Evolutionary conservation across 192 early-diverging fungal genomes (phyloP).

Genomic region (Powellomyces hirtus): DNA sequence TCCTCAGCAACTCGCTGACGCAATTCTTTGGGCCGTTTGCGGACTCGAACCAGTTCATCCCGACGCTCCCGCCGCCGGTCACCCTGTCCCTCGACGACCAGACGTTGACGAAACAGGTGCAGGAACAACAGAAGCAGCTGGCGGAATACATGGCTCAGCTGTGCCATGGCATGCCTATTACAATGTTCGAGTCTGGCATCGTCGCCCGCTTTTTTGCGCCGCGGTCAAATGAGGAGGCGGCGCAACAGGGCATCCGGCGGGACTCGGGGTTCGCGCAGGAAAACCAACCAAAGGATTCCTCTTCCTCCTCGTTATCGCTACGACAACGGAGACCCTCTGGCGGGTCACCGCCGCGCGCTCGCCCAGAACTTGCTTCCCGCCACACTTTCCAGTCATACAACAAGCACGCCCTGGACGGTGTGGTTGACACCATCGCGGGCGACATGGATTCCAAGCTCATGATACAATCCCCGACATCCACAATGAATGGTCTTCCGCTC

Average conservation of each 20-base stretch:
- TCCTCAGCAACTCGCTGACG: slow-evolving; percentile 12
- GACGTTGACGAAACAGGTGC: too few relatives aligned
- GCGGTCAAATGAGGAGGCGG: background rate
- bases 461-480: background rate
- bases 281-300: too few relatives aligned
- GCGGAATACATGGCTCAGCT: background rate
- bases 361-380: too few relatives aligned
- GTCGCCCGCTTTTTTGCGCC: background rate
- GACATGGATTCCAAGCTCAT: background rate
- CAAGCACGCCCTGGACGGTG: too few relatives aligned
- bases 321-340: too few relatives aligned
- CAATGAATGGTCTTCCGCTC: too few relatives aligned
- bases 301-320: too few relatives aligned
- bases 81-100: background rate
- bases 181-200: background rate
- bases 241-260: background rate
- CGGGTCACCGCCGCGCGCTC: too few relatives aligned
- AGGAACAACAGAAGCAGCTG: background rate
- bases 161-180: background rate
- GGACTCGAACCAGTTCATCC: background rate
- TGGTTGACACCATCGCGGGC: background rate
- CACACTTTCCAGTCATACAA: too few relatives aligned
- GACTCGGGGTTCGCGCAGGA: background rate
- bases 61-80: background rate
- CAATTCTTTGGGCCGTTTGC: background rate